Conservation (phyloP, 2,329 filamentous ascomycete genomes). For the Cordyceps javanica region DNA sequence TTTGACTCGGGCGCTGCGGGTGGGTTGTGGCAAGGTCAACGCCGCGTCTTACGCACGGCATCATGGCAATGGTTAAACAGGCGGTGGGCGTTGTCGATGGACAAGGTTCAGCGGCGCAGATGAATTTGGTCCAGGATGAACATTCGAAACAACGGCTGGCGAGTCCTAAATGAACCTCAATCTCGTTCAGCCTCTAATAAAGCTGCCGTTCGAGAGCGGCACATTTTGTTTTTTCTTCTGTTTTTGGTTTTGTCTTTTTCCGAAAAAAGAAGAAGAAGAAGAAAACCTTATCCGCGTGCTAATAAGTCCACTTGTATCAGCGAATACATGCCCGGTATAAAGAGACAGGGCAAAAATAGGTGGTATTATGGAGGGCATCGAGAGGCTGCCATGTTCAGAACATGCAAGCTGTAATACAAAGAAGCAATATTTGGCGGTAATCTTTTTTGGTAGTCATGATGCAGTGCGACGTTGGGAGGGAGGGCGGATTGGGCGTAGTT, state of each 20-base stretch:
- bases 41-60: not conserved
- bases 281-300: no score
- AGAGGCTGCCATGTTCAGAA: not conserved
- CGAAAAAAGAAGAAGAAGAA: no score
- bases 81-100: not conserved
- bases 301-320: no score
- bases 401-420: not conserved
- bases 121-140: not conserved
- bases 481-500: not conserved
- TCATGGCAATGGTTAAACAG: not conserved
- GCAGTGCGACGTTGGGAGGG: not conserved
- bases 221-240: not conserved
- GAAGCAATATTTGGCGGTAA: slow-evolving; percentile 6
- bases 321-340: not conserved
- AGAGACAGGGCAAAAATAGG: not conserved
- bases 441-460: not conserved
- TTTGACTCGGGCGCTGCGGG: not conserved
- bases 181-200: not conserved
- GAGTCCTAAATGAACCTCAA: not conserved
- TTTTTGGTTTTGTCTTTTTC: no score
- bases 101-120: slow-evolving; percentile 3
- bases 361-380: not conserved
- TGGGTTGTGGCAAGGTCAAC: not conserved
- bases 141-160: not conserved
- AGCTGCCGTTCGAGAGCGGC: not conserved